These are phyloP conservation scores for Pichia sporocuriosa DNA, from an alignment of 805 yeast genomes.

Conservation along the genomic window DNA sequence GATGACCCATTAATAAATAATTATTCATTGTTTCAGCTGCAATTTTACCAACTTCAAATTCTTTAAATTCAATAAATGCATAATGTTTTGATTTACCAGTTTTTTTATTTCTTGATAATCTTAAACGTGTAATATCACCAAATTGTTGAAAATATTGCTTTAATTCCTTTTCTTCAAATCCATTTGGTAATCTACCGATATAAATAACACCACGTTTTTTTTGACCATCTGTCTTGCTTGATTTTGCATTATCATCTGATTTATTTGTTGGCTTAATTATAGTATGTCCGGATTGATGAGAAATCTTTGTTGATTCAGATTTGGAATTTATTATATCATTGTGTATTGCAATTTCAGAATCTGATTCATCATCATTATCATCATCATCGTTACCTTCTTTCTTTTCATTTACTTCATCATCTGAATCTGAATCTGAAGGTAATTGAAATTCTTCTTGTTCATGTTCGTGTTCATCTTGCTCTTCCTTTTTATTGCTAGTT, in stretches of 20 bases:
- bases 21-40: conserved; percentile 97
- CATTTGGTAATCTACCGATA: conserved; percentile 88
- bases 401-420: conserved; percentile 13
- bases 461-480: conserved; percentile 13
- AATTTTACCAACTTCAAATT: conserved; percentile 68
- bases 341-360: conserved; percentile 5
- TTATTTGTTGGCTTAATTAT: conserved; percentile 14
- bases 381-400: conserved; percentile 13
- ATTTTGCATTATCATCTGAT: background rate
- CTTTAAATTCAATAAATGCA: conserved; percentile 80
- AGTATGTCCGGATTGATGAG: conserved; percentile 19
- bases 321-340: conserved; percentile 5
- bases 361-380: conserved; percentile 16
- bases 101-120: conserved; percentile 81
- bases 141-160: conserved; percentile 82
- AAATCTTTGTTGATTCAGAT: conserved; percentile 5
- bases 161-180: conserved; percentile 79
- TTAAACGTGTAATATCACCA: conserved; percentile 73
- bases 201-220: conserved; percentile 63
- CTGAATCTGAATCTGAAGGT: conserved; percentile 15
- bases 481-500: conserved; percentile 4
- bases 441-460: conserved; percentile 17
- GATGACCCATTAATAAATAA: conserved; percentile 81
- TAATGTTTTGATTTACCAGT: conserved; percentile 89
- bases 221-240: conserved; percentile 8